A percentile compares a stretch with the other conserved stretches of the same genome.
phyloP scores from a whole-genome alignment of 257 asterid species.

The Nicotiana obtusifolia region DNA sequence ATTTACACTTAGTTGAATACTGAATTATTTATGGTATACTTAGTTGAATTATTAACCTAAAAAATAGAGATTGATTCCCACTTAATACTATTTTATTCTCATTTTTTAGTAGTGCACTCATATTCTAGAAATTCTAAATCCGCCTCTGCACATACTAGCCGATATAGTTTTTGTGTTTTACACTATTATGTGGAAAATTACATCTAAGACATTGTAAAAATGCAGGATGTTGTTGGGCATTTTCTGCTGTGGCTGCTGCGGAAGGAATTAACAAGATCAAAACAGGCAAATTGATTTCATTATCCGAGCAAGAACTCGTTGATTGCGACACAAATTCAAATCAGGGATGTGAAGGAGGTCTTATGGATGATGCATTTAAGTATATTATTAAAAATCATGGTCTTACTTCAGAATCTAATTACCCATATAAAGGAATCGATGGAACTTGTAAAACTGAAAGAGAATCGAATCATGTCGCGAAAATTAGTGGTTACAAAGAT shows the following conservation, averaged over 20 bases:
- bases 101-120: no score
- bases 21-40: no score
- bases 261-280: constrained; percentile 38
- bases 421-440: constrained; percentile 27
- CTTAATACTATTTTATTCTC: no score
- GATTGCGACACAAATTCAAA: constrained; percentile 32
- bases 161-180: not conserved
- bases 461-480: constrained; percentile 13
- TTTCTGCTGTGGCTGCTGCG: constrained; percentile 37
- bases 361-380: constrained; percentile 14
- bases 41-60: no score
- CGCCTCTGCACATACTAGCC: no score
- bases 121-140: no score
- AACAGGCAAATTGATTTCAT: constrained; percentile 25
- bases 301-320: constrained; percentile 13
- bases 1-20: no score
- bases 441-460: constrained; percentile 25
- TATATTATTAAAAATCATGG: constrained; percentile 30
- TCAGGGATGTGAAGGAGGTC: constrained; percentile 26
- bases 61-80: no score
- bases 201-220: not conserved
- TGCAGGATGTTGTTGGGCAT: constrained; percentile 6
- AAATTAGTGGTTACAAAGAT: not conserved
- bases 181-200: not conserved
- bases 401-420: constrained; percentile 27